Conservation (phyloP, 768 basidiomycete species). For the Imleria badia region DNA sequence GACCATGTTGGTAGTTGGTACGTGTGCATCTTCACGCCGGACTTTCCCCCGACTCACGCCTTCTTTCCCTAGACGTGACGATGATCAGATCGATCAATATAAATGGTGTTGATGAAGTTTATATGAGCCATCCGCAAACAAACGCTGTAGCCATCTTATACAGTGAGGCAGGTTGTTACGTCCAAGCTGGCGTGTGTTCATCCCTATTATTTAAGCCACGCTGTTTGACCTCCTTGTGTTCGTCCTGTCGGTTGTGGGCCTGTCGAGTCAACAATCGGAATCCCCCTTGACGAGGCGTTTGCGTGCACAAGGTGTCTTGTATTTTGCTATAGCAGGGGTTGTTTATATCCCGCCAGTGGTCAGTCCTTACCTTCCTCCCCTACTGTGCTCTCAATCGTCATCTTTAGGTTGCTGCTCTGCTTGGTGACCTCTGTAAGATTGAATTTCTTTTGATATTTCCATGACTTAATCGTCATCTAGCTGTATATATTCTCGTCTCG, state of each 20-base stretch:
- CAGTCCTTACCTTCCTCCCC: neutral
- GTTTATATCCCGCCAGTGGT: conserved; percentile 14
- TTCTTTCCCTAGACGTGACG: conserved; percentile 1
- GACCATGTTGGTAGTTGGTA: conserved; percentile 9
- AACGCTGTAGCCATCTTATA: conserved; percentile 2
- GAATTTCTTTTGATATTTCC: neutral
- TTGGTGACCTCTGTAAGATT: conserved; percentile 4
- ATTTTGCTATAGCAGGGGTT: conserved; percentile 11
- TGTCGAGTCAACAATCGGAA: conserved; percentile 8
- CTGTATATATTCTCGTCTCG: neutral
- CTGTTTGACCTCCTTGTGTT: conserved; percentile 20
- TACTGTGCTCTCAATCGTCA: neutral
- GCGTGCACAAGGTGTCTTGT: conserved; percentile 15
- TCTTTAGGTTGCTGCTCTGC: conserved; percentile 7
- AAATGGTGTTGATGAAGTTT: neutral
- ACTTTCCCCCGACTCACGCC: neutral
- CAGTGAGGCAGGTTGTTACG: conserved; percentile 5
- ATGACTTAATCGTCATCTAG: neutral
- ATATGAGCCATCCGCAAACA: neutral
- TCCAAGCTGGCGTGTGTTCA: neutral
- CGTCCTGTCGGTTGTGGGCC: conserved; percentile 11
- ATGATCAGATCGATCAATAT: neutral
- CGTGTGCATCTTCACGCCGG: neutral
- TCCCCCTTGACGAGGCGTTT: conserved; percentile 18
- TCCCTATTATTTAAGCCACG: conserved; percentile 5